Base-by-base conservation (phyloP, 2,329 filamentous ascomycete genomes). In the Gliomastix tumulicola region DNA sequence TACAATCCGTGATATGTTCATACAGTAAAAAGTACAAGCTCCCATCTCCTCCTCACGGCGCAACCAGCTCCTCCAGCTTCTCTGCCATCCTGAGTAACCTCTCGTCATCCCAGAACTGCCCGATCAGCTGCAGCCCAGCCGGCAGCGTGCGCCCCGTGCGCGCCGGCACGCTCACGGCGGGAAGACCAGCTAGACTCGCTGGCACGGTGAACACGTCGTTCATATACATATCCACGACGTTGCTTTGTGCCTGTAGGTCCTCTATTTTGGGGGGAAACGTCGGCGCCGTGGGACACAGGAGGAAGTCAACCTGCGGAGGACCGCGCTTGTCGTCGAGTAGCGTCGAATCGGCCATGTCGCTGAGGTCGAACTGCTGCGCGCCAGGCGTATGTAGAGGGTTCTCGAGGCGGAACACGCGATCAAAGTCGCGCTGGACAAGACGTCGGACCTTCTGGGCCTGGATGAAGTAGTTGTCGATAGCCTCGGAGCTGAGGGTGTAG, bases 151-250 rank as follows among this genome's bases (percentile, higher is more conserved):
- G 62, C 13, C 51, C 56, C 3, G 56, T 53, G 16, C 43, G 45
- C 43, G 55, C 41, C 0, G 92, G 90, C 10, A 98, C 70, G 47
- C 84, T 96, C 35, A 96, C 75, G 10, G 89, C 86, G 4, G 92
- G 92, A 38, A 98, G 65, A 0, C 92, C 92, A 1, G 90, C 92
- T 45, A 98, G 66, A 61, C 88, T 96, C 3, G 90, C 88, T 2
- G 92, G 92, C 2, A 98, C 90, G 0, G 92, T 97, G 50, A 97
- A 90, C 2, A 97, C 83, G 61, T 98, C 92, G 51, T 92, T 95
- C 68, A 85, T 84, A 54, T 96, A 97, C 2, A 75, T 75, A 49
- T 90, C 79, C n/a, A 94, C 63, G 9, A 72, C 66, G 32, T 60
- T 69, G 31, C 62, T 69, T 56, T 77, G 68, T 9, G 57, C 50